phyloP scores from a whole-genome alignment of 768 basidiomycete species.

The Mycena vulgaris region DNA sequence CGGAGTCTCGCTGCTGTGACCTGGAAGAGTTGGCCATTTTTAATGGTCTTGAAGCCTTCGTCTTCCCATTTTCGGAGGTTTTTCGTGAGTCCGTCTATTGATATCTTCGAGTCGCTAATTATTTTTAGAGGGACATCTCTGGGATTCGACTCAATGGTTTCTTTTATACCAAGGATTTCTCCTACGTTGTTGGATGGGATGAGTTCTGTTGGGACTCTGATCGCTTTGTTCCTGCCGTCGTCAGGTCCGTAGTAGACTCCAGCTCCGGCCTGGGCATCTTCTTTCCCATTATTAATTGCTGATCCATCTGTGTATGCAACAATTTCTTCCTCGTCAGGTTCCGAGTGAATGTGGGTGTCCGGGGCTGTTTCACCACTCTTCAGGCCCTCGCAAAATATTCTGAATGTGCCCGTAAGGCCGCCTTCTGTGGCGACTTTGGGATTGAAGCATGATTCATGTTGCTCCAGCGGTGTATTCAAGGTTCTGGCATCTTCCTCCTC shows the following conservation, averaged over 20 bases:
- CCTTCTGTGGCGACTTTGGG: not conserved
- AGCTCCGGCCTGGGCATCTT: too few species aligned
- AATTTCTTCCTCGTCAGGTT: not conserved
- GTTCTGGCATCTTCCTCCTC: not conserved
- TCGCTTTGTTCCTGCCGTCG: too few species aligned
- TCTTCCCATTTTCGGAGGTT: not conserved
- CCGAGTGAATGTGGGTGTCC: not conserved
- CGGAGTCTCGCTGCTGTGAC: not conserved
- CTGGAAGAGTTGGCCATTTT: not conserved
- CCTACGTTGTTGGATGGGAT: too few species aligned
- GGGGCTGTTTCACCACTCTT: not conserved
- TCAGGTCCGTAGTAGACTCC: too few species aligned
- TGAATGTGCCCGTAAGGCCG: not conserved
- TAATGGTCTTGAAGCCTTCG: not conserved
- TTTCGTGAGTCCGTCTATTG: not conserved
- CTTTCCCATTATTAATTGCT: too few species aligned
- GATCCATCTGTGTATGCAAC: not conserved
- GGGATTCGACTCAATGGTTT: too few species aligned
- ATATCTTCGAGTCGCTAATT: not conserved
- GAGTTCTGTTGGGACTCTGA: too few species aligned
- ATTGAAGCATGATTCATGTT: not conserved
- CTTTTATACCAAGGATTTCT: too few species aligned
- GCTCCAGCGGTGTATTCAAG: not conserved
- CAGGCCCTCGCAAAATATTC: not conserved
- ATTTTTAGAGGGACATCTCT: too few species aligned